Evolutionary conservation across 1,284 basidiomycete genomes (phyloP), one percentile per base, ranked within the genome.

Genomic region (Ustilago esculenta): DNA sequence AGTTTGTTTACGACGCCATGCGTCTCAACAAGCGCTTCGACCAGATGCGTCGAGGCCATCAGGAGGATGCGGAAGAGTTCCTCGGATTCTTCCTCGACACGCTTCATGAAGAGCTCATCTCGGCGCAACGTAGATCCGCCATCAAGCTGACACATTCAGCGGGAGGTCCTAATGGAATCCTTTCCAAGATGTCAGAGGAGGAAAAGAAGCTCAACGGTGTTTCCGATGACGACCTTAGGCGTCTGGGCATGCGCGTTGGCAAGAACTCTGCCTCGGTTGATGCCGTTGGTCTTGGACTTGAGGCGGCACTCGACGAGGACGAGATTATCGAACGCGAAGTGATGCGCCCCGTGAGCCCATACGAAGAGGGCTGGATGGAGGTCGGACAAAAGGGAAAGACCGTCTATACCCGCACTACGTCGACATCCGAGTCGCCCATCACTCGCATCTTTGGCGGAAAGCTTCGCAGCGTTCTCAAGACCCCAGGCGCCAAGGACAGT

Each of bases 11-110:
- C 83, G 92, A 94, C 65, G 93, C 92, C n/a, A 90, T 96, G 87
- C 92, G 92, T 83, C 89, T 90, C 83, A 94, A 94, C 85, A 92
- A 92, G 84, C 87, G 92, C 52, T 98, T 98, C 78, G 93, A 96
- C 74, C 88, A 87, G 51, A 97, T 98, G 92, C 69, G 93, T 87
- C 88, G 91, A 29, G 94, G 94, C 0, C 91, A 94, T 68, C 95
- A 98, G 84, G 95, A 98, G 83, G 95, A 98, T 65, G 95, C 95
- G 0, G 94, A 98, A 82, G 95, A 98, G 83, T 98, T 97, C 83
- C 86, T 98, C n/a, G 94, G 95, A 9, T 96, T 97, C 84, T 94
- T 93, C 84, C 85, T 98, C 39, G 94, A 97, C 81, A 92, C 93
- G 0, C 85, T 98, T 3, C 94, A 97, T 82, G 95, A 98, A 79